A percentile compares a stretch with the other conserved stretches of the same genome.
Evolutionary conservation across 225 moss, liverwort and hornwort species (phyloP).

Genomic region (Marchantia paleacea): DNA sequence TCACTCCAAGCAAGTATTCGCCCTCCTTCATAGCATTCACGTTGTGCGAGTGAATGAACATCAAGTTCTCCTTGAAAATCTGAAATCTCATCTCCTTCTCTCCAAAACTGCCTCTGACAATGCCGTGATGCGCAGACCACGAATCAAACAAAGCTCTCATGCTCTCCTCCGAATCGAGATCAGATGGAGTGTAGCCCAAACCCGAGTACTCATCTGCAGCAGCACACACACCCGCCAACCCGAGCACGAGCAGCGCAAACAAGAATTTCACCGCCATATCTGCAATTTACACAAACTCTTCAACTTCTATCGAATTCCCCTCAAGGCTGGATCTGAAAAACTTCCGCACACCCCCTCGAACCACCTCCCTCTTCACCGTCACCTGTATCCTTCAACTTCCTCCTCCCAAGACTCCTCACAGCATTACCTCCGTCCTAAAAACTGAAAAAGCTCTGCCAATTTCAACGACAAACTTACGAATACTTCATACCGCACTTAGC

Average conservation of each 20-base stretch:
- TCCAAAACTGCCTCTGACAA: slow-evolving; percentile 45
- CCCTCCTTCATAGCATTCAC: slow-evolving; percentile 22
- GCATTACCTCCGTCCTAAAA: neutral
- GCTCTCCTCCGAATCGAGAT: slow-evolving; percentile 43
- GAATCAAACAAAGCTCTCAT: slow-evolving; percentile 50
- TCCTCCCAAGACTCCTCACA: slow-evolving; percentile 2
- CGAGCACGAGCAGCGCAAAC: neutral
- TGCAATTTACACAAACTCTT: neutral
- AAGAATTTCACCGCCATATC: slow-evolving; percentile 19
- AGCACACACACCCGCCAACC: neutral
- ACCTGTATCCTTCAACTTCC: neutral
- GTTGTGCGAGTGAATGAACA: slow-evolving; percentile 71
- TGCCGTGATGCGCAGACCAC: slow-evolving; percentile 61
- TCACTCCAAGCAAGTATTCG: slow-evolving; percentile 65
- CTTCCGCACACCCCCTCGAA: neutral
- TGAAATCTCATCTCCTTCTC: slow-evolving; percentile 62
- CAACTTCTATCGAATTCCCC: neutral
- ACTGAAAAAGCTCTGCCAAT: neutral
- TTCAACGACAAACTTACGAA: neutral
- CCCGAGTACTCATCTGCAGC: slow-evolving; percentile 33
- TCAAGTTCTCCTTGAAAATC: slow-evolving; percentile 76
- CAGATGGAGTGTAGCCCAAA: slow-evolving; percentile 40
- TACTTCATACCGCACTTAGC: no score
- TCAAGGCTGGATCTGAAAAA: neutral
- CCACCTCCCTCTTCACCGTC: neutral